These are phyloP conservation scores for Podospora australis DNA, from an alignment of 495 filamentous ascomycete genomes.

Conservation along the genomic window DNA sequence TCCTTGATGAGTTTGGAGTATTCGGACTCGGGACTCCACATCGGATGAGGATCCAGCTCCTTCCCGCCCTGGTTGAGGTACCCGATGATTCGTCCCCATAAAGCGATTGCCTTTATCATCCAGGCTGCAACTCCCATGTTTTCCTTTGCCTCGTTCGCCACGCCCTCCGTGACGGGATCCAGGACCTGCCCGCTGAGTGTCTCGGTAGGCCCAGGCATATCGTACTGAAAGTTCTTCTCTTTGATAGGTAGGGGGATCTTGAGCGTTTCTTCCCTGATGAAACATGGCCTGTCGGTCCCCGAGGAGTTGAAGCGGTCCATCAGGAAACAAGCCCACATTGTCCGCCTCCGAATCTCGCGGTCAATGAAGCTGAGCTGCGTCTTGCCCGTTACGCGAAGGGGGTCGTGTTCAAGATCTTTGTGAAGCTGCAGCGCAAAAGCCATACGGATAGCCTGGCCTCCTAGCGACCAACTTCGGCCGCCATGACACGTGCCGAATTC, in stretches of 20 bases:
- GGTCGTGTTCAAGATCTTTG: constrained; percentile 85
- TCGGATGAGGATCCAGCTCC: constrained; percentile 63
- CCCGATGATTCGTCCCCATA: constrained; percentile 86
- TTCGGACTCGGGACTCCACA: constrained; percentile 76
- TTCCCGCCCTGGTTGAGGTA: constrained; percentile 90
- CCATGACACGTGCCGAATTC: constrained; percentile 97
- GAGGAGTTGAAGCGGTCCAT: constrained; percentile 98
- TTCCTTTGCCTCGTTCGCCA: constrained; percentile 58
- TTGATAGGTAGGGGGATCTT: constrained; percentile 87
- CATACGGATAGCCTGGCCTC: constrained; percentile 93
- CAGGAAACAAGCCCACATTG: constrained; percentile 96
- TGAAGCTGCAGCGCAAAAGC: constrained; percentile 93
- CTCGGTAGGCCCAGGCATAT: constrained; percentile 84
- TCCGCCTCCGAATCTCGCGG: constrained; percentile 82
- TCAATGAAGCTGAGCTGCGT: constrained; percentile 81
- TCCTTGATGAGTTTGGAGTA: constrained; percentile 66
- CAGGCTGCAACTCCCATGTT: constrained; percentile 96
- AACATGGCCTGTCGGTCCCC: constrained; percentile 88
- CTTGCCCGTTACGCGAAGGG: constrained; percentile 57
- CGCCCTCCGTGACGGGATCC: constrained; percentile 56
- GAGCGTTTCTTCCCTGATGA: constrained; percentile 80
- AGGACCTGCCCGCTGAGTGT: constrained; percentile 68
- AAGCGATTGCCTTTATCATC: constrained; percentile 74
- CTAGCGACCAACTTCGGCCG: constrained; percentile 89
- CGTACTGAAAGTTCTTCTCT: constrained; percentile 83